A percentile compares a stretch with the other conserved stretches of the same genome.
Evolutionary conservation across 106 monocot genomes (phyloP).

Genomic region (Gastrodia elata): DNA sequence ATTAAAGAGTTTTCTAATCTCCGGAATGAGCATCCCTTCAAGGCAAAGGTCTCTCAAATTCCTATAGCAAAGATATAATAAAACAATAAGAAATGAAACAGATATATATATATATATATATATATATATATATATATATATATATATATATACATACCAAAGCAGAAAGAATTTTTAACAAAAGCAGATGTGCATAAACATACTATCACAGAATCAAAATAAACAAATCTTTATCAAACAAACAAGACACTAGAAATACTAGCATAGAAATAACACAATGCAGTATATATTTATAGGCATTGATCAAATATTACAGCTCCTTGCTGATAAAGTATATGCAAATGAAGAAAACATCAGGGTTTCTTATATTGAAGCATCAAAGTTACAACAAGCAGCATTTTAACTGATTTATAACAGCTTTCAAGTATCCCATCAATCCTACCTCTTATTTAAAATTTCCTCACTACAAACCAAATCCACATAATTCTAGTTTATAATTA

Average conservation of each 20-base stretch:
- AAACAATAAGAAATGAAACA: not conserved
- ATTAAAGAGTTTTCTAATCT: conserved; percentile 31
- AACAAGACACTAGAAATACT: not conserved
- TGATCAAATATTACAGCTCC: not conserved
- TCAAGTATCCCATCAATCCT: not conserved
- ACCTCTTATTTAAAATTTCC: not conserved
- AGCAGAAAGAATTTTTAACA: not conserved
- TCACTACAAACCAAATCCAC: not conserved
- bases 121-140: no score
- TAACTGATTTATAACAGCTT: not conserved
- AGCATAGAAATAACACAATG: not conserved
- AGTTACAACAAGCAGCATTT: not conserved
- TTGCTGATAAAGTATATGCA: not conserved
- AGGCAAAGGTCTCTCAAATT: conserved; percentile 42
- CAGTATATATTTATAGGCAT: not conserved
- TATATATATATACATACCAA: not conserved
- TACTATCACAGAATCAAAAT: not conserved
- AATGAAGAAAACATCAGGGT: not conserved
- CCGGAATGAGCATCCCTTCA: conserved; percentile 26
- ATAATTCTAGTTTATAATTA: not conserved
- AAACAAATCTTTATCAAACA: not conserved
- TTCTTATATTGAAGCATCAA: not conserved
- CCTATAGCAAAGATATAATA: conserved; percentile 26
- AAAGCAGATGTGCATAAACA: not conserved
- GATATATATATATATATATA: no score